Conservation (phyloP, 169 alveolate species). For the Eimeria necatrix region DNA sequence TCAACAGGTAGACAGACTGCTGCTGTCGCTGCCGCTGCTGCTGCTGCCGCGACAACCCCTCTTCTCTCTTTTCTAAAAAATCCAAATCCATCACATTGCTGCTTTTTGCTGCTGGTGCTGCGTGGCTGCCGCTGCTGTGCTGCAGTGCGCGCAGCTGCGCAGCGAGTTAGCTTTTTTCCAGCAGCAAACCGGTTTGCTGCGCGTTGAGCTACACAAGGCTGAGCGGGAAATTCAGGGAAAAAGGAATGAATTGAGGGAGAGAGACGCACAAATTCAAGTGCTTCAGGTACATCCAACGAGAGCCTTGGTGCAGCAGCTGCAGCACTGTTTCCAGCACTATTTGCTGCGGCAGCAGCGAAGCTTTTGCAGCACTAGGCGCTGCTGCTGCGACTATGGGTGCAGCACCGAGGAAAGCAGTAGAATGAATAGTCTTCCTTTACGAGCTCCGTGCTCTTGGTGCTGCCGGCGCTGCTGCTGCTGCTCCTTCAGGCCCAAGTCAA, state of each 20-base stretch:
- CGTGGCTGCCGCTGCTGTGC: constrained; percentile 1
- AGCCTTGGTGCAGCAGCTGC: neutral
- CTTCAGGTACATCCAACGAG: neutral
- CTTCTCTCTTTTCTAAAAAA: neutral
- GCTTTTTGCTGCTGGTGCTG: constrained; percentile 30
- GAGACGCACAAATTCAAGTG: constrained; percentile 22
- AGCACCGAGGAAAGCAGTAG: too few species aligned
- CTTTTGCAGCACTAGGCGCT: neutral
- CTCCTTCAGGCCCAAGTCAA: neutral
- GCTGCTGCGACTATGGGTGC: neutral
- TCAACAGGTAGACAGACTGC: neutral
- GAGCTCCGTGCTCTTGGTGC: too few species aligned
- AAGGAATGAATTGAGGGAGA: neutral
- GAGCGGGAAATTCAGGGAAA: constrained; percentile 26
- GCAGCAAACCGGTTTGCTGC: constrained; percentile 50
- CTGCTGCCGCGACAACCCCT: neutral
- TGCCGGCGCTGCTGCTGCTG: neutral
- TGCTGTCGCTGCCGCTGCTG: constrained; percentile 41
- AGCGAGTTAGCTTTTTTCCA: neutral
- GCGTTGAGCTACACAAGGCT: constrained; percentile 29
- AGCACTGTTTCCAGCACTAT: neutral
- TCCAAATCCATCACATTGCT: neutral
- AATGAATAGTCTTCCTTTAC: too few species aligned
- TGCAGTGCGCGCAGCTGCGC: constrained; percentile 29
- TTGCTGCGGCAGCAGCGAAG: too few species aligned